These are phyloP conservation scores for Alternaria solani DNA, from an alignment of 2,329 filamentous ascomycete species.

Conservation along the genomic window DNA sequence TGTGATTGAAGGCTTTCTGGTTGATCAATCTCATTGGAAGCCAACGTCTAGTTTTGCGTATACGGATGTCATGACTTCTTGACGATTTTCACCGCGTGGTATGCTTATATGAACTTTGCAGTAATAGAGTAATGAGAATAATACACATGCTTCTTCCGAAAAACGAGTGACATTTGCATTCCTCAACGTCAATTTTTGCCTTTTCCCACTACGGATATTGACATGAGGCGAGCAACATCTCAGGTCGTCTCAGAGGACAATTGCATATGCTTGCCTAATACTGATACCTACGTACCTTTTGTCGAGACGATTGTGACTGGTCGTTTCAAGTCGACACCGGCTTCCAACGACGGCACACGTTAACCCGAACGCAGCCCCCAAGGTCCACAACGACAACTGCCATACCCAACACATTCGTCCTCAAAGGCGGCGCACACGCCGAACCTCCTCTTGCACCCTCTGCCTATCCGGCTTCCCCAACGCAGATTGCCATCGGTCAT, in stretches of 20 bases:
- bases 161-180: background rate
- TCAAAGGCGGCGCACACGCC: constrained; percentile 5
- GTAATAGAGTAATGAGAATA: constrained; percentile 23
- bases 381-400: background rate
- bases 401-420: background rate
- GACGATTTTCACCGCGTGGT: constrained; percentile 20
- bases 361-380: background rate
- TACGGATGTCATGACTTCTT: constrained; percentile 10
- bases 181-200: background rate
- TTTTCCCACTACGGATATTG: background rate
- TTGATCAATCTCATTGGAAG: constrained; percentile 1
- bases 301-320: background rate
- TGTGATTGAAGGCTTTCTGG: constrained; percentile 16
- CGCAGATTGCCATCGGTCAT: constrained; percentile 22
- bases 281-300: background rate
- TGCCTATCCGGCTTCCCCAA: constrained; percentile 16
- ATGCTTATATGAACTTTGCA: constrained; percentile 7
- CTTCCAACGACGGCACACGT: background rate
- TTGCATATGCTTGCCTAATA: background rate
- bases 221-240: background rate
- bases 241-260: background rate
- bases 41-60: constrained; percentile 11
- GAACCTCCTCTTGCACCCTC: background rate
- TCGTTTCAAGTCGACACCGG: background rate
- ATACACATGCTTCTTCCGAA: background rate